phyloP scores from a whole-genome alignment of 1,284 basidiomycete genomes.

The Tilletia caries region DNA sequence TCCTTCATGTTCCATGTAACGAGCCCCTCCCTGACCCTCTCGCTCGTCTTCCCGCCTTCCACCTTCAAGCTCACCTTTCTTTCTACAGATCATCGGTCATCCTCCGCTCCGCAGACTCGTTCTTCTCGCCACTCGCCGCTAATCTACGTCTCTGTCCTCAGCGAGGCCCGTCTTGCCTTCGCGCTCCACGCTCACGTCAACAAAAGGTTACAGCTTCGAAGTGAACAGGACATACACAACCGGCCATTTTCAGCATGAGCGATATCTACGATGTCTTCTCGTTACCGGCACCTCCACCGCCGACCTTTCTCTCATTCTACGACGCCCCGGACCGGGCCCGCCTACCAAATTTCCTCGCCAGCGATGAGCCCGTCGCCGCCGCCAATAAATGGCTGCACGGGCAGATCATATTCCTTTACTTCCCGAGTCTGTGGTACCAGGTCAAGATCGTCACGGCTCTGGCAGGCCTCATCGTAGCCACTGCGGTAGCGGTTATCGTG shows the following conservation, averaged over 20 bases:
- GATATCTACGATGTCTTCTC: not conserved
- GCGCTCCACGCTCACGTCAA: too few relatives aligned
- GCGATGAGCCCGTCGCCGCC: not conserved
- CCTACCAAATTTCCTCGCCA: not conserved
- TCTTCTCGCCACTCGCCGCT: too few relatives aligned
- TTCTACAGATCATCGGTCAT: too few relatives aligned
- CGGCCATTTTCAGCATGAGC: not conserved
- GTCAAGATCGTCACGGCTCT: not conserved
- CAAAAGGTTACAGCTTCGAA: too few relatives aligned
- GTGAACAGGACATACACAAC: too few relatives aligned
- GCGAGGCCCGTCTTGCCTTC: too few relatives aligned
- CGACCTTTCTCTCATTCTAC: slow-evolving; percentile 2
- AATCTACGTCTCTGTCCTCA: too few relatives aligned
- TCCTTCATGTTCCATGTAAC: too few relatives aligned
- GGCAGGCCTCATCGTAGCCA: not conserved
- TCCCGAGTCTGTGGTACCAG: not conserved
- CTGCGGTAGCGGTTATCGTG: not conserved
- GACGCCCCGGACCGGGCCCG: not conserved
- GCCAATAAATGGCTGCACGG: not conserved
- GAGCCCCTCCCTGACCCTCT: too few relatives aligned
- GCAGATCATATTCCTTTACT: slow-evolving; percentile 1
- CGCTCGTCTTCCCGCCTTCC: too few relatives aligned
- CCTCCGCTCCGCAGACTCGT: too few relatives aligned
- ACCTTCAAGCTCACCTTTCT: too few relatives aligned
- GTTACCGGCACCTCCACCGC: not conserved